A percentile compares a stretch with the other conserved stretches of the same genome.
Conservation (phyloP, 345 rosid species). For the sweet orange (Citrus sinensis) region DVS_A1.0 CM039169.1:27649001-27649500, state of each 20-base stretch:
- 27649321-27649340: conserved; percentile 34
- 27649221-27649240: conserved; percentile 44
- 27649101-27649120: conserved; percentile 94
- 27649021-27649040: conserved; percentile 31
- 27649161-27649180: conserved; percentile 85
- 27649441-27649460: not conserved
- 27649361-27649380: conserved; percentile 18
- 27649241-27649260: not conserved
- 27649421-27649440: not conserved
- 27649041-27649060: conserved; percentile 94
- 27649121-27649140: conserved; percentile 86
- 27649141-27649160: conserved; percentile 89
- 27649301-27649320: conserved; percentile 20
- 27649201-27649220: conserved; percentile 85
- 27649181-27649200: conserved; percentile 87
- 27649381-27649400: conserved; percentile 28
- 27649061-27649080: conserved; percentile 77
- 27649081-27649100: conserved; percentile 76
- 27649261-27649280: conserved; percentile 10
- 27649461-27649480: not conserved
- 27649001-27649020: not conserved
- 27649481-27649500: not conserved
- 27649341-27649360: conserved; percentile 14
- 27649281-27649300: not conserved
- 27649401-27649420: conserved; percentile 14